Percentiles rank a stretch among this genome's conserved stretches.
Conservation (phyloP, 2,329 filamentous ascomycete genomes). For the Pseudogymnoascus sp. region DNA sequence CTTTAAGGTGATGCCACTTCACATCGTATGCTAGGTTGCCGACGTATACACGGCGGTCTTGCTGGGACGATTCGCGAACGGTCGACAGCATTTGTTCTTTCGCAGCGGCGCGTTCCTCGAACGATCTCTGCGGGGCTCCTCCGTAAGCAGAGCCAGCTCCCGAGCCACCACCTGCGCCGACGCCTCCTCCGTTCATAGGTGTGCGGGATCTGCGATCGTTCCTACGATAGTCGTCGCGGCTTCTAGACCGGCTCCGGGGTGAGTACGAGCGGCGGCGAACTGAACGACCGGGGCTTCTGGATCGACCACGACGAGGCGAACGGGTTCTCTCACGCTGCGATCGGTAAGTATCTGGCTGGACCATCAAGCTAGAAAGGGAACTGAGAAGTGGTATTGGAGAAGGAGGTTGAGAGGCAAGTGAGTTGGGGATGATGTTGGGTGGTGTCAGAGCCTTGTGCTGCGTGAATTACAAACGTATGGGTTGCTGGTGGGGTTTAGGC, state of each 20-base stretch:
- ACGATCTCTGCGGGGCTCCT: constrained; percentile 62
- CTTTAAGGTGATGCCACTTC: constrained; percentile 99
- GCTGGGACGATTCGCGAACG: constrained; percentile 88
- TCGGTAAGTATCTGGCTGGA: constrained; percentile 27
- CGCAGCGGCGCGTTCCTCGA: constrained; percentile 72
- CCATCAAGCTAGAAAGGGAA: constrained; percentile 19
- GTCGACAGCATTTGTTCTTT: constrained; percentile 96
- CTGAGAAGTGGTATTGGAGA: constrained; percentile 9
- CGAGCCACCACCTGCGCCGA: constrained; percentile 61
- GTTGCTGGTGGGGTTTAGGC: not conserved
- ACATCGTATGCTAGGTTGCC: constrained; percentile 99
- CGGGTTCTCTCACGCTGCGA: constrained; percentile 74
- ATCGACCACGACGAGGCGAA: constrained; percentile 70
- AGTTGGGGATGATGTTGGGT: constrained; percentile 10
- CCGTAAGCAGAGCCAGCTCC: constrained; percentile 57
- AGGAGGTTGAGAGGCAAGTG: constrained; percentile 12
- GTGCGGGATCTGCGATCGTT: constrained; percentile 70
- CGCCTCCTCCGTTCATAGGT: constrained; percentile 66
- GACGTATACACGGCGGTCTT: constrained; percentile 98
- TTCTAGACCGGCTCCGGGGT: constrained; percentile 69
- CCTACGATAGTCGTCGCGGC: constrained; percentile 68
- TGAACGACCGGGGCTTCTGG: constrained; percentile 68
- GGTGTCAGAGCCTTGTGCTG: constrained; percentile 10
- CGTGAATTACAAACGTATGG: constrained; percentile 8
- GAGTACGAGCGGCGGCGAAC: constrained; percentile 69